These are phyloP conservation scores for Neonectria punicea DNA, from an alignment of 2,329 filamentous ascomycete species.

Conservation along the genomic window DNA sequence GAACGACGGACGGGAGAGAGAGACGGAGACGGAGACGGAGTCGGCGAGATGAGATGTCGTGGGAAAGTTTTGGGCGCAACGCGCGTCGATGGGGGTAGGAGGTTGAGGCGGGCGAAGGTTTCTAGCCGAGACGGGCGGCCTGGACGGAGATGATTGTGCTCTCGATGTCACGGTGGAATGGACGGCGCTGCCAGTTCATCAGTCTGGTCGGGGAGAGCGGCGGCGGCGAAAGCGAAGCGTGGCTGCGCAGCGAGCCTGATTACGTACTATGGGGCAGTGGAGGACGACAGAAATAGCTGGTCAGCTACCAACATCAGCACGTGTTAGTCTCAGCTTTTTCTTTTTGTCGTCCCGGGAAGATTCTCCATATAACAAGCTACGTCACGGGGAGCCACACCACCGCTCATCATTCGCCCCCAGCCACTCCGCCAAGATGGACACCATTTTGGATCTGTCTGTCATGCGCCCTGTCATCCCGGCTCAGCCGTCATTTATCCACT, in stretches of 20 bases:
- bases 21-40: background rate
- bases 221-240: conserved; percentile 22
- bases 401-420: conserved; percentile 16
- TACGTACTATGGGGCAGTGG: conserved; percentile 20
- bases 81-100: conserved; percentile 14
- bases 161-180: background rate
- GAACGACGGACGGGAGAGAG: conserved; percentile 6
- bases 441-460: conserved; percentile 5
- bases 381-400: conserved; percentile 19
- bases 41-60: background rate
- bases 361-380: background rate
- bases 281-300: background rate
- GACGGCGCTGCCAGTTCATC: background rate
- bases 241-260: conserved; percentile 27
- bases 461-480: conserved; percentile 11
- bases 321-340: background rate
- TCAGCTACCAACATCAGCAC: too few relatives aligned
- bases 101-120: conserved; percentile 12
- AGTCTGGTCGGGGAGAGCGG: conserved; percentile 13
- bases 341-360: conserved; percentile 3
- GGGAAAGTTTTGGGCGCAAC: conserved; percentile 1
- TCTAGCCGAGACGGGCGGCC: conserved; percentile 17
- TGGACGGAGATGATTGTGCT: conserved; percentile 17
- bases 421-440: conserved; percentile 15
- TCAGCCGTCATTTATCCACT: background rate